These are phyloP conservation scores for Pachyrhizus erosus DNA, from an alignment of 306 rosid species.

Conservation along the genomic window DNA sequence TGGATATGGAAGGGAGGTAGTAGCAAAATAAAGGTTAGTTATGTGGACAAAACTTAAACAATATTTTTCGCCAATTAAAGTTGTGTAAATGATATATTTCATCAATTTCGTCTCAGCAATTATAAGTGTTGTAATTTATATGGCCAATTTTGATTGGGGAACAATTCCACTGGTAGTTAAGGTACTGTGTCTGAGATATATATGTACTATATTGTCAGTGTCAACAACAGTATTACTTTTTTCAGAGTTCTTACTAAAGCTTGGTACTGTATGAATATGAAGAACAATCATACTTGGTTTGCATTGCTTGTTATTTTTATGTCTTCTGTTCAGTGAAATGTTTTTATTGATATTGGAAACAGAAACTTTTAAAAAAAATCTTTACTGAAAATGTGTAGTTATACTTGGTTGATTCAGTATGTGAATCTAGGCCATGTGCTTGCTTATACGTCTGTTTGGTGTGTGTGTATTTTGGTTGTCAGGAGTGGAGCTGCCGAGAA, in stretches of 20 bases:
- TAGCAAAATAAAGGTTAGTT: neutral
- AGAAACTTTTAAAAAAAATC: neutral
- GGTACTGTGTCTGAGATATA: neutral
- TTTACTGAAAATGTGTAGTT: neutral
- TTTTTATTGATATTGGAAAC: conserved; percentile 6
- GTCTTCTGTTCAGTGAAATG: neutral
- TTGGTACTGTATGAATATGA: neutral
- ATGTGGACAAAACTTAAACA: neutral
- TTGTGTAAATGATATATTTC: neutral
- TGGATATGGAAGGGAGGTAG: neutral
- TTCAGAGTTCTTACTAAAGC: neutral
- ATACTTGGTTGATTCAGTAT: neutral
- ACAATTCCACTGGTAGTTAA: neutral
- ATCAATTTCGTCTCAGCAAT: neutral
- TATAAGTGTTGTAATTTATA: neutral
- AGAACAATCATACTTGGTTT: conserved; percentile 2
- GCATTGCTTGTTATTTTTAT: neutral
- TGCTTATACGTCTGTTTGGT: conserved; percentile 25
- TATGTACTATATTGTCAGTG: neutral
- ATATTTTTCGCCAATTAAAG: neutral
- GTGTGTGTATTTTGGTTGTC: conserved; percentile 28
- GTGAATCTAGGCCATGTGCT: neutral
- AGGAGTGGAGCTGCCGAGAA: conserved; percentile 84
- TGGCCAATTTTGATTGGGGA: neutral
- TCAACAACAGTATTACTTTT: neutral